A percentile compares a stretch with the other conserved stretches of the same genome.
Conservation (phyloP, 805 yeast genomes). For the Sugiyamaella chiloensis region DNA sequence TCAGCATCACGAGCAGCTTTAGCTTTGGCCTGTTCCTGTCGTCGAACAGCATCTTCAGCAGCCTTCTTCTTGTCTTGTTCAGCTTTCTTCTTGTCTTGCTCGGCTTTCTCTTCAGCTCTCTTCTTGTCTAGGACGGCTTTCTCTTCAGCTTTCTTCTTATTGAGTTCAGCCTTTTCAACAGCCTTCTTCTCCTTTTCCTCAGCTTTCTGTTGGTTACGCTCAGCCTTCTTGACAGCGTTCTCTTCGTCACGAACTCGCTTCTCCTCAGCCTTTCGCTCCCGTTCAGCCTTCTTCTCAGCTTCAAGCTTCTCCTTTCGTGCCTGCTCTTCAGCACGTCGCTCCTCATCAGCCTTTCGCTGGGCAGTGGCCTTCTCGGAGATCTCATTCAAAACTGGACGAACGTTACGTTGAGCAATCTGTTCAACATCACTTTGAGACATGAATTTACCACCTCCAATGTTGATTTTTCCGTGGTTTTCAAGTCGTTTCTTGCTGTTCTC, state of each 20-base stretch:
- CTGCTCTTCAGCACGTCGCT: conserved; percentile 37
- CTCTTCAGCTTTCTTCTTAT: conserved; percentile 27
- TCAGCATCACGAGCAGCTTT: conserved; percentile 14
- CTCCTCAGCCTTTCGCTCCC: conserved; percentile 25
- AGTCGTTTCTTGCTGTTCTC: conserved; percentile 58
- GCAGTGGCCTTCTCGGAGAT: conserved; percentile 64
- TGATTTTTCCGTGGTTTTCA: conserved; percentile 51
- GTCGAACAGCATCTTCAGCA: background rate
- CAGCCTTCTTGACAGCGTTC: conserved; percentile 23
- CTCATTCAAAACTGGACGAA: conserved; percentile 77
- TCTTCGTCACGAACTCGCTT: conserved; percentile 25
- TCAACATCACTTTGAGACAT: conserved; percentile 75
- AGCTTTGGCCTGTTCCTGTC: background rate
- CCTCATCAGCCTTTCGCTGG: conserved; percentile 60
- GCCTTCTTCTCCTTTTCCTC: conserved; percentile 25
- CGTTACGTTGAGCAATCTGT: conserved; percentile 72
- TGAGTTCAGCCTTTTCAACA: conserved; percentile 19
- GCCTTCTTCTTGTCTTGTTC: conserved; percentile 24
- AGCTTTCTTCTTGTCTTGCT: conserved; percentile 18
- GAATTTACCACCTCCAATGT: conserved; percentile 85
- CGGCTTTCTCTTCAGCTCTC: conserved; percentile 23
- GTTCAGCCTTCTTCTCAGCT: conserved; percentile 18
- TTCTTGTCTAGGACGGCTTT: conserved; percentile 10
- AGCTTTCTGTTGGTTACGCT: conserved; percentile 22
- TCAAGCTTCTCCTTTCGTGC: conserved; percentile 17